These are phyloP conservation scores for Lithohypha guttulata DNA, from an alignment of 2,329 filamentous ascomycete genomes.

Conservation along the genomic window DNA sequence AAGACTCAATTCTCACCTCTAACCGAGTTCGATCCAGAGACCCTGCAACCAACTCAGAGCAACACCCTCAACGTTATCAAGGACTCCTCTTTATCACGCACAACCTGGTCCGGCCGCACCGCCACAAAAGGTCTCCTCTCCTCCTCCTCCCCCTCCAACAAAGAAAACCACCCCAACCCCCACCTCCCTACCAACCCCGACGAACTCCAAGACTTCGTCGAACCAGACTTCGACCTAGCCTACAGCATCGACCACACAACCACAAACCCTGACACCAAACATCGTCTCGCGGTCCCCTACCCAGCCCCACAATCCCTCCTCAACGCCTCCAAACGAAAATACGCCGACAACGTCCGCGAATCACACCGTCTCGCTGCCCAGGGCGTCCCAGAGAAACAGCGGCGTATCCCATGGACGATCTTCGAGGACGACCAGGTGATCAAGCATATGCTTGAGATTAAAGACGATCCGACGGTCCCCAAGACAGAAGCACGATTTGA, in stretches of 20 bases:
- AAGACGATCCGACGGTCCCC: conserved; percentile 10
- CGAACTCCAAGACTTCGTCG: background rate
- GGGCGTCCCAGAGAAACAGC: background rate
- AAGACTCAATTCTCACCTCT: background rate
- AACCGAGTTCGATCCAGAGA: too few relatives aligned
- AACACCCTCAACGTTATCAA: too few relatives aligned
- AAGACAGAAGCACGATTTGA: conserved; percentile 16
- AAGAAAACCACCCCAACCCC: background rate
- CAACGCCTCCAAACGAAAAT: conserved; percentile 7
- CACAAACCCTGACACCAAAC: background rate
- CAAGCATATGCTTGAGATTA: conserved; percentile 17
- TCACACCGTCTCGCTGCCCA: background rate
- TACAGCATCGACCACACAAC: conserved; percentile 3
- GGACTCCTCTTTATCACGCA: too few relatives aligned
- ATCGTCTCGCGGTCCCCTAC: conserved; percentile 9
- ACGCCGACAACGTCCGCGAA: background rate
- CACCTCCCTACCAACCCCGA: background rate
- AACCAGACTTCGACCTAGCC: background rate
- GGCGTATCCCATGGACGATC: conserved; percentile 10
- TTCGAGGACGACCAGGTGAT: conserved; percentile 19
- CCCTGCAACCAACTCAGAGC: too few relatives aligned
- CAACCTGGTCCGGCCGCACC: too few relatives aligned
- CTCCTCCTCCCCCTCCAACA: background rate
- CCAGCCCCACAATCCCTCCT: conserved; percentile 14
- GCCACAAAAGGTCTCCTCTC: background rate